phyloP scores from a whole-genome alignment of 495 filamentous ascomycete species.

The Evansstolkia leycettana region DNA sequence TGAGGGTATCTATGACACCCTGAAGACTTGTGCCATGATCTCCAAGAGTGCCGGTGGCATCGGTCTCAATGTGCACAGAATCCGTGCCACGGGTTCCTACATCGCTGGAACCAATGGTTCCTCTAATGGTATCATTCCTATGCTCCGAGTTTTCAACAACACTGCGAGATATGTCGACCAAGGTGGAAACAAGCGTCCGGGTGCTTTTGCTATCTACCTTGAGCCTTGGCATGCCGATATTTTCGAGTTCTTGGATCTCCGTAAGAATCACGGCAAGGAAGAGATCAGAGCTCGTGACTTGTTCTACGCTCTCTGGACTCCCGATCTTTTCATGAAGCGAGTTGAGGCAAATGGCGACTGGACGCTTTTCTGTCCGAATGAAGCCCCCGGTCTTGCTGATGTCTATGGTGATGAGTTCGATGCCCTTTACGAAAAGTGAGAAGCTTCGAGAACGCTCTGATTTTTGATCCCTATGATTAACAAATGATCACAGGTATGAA shows the following conservation, averaged over 20 bases:
- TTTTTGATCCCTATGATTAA: constrained; percentile 3
- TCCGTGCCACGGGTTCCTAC: constrained; percentile 93
- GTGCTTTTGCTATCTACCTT: constrained; percentile 98
- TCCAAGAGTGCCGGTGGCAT: constrained; percentile 98
- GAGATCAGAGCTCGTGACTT: constrained; percentile 93
- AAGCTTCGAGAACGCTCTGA: background rate
- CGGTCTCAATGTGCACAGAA: constrained; percentile 88
- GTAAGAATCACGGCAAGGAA: constrained; percentile 99
- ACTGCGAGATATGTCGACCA: constrained; percentile 97
- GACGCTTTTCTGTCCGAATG: constrained; percentile 96
- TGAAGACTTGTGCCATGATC: constrained; percentile 99
- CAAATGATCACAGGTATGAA: constrained; percentile 52
- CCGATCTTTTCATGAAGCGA: constrained; percentile 98
- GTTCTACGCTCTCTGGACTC: constrained; percentile 97
- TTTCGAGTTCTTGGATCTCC: constrained; percentile 91
- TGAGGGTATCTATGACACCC: constrained; percentile 96
- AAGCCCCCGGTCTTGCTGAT: constrained; percentile 88
- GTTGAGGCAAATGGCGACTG: constrained; percentile 91
- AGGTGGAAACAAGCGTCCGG: constrained; percentile 97
- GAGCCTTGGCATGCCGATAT: constrained; percentile 99
- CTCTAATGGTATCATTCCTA: constrained; percentile 93
- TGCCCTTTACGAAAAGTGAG: constrained; percentile 69
- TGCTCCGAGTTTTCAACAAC: constrained; percentile 98
- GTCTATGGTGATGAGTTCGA: constrained; percentile 97
- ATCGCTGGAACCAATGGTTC: constrained; percentile 95